phyloP scores from a whole-genome alignment of 345 rosid species.

The Acer negundo region DNA sequence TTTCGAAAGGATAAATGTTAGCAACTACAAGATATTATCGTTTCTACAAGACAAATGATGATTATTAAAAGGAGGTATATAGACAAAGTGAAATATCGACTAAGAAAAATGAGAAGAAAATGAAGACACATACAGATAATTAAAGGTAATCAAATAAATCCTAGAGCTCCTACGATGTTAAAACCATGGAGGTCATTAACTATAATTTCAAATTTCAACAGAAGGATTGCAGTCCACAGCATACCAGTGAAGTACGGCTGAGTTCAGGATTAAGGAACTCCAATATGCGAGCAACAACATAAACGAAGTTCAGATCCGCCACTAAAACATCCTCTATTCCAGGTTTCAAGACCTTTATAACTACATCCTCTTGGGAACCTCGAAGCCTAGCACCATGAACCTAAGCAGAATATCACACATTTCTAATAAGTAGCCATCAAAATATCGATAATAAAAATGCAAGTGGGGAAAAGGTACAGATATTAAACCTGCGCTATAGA shows the following conservation, averaged over 20 bases:
- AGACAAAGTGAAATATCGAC: neutral
- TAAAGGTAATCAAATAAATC: neutral
- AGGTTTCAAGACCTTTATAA: slow-evolving; percentile 91
- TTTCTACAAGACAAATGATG: slow-evolving; percentile 9
- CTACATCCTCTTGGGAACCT: slow-evolving; percentile 89
- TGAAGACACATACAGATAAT: neutral
- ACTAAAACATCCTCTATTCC: slow-evolving; percentile 89
- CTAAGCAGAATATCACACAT: slow-evolving; percentile 36
- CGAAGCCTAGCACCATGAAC: slow-evolving; percentile 91
- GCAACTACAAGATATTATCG: slow-evolving; percentile 11
- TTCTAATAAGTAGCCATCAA: slow-evolving; percentile 15
- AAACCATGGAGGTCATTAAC: neutral
- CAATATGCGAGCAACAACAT: slow-evolving; percentile 81
- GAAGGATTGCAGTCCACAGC: neutral
- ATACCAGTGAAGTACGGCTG: slow-evolving; percentile 89
- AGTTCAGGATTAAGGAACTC: slow-evolving; percentile 91
- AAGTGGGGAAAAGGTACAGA: neutral
- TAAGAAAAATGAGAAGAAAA: neutral
- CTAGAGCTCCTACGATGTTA: neutral
- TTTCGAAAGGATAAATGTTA: slow-evolving; percentile 31
- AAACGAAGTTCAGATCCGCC: slow-evolving; percentile 93
- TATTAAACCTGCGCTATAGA: slow-evolving; percentile 83
- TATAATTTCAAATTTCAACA: neutral
- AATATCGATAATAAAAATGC: slow-evolving; percentile 4
- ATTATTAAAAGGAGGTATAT: neutral